Evolutionary conservation across 164 flowering plant genomes (phyloP).

Genomic region (Sextonia rubra): DNA sequence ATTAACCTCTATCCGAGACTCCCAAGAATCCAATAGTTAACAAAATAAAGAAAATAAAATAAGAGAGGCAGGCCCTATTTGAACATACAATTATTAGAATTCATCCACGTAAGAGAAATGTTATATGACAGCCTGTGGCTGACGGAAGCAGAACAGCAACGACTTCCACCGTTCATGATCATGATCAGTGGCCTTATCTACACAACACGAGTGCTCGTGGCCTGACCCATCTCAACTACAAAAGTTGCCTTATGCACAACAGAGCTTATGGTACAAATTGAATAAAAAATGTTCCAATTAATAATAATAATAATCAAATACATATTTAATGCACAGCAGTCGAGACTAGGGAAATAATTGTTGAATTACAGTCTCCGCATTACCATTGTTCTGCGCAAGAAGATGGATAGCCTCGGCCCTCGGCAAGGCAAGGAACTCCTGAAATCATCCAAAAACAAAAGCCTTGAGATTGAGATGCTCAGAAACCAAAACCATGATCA

Average conservation of each 20-base stretch:
- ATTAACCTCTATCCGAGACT: too few relatives aligned
- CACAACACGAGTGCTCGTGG: too few relatives aligned
- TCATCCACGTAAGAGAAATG: too few relatives aligned
- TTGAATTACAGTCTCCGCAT: slow-evolving; percentile 93
- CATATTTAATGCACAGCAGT: background rate
- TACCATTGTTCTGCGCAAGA: slow-evolving; percentile 83
- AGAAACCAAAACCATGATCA: background rate
- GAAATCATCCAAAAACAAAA: slow-evolving; percentile 19
- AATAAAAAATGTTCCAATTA: slow-evolving; percentile 17
- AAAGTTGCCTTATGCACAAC: background rate
- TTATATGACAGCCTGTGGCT: too few relatives aligned
- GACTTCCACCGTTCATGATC: too few relatives aligned
- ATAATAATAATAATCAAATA: background rate
- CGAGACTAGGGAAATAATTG: slow-evolving; percentile 62
- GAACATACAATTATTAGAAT: too few relatives aligned
- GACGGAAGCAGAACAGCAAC: too few relatives aligned
- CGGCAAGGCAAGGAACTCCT: slow-evolving; percentile 98
- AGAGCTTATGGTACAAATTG: slow-evolving; percentile 14
- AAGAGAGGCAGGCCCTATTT: too few relatives aligned
- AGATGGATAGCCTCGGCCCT: slow-evolving; percentile 98
- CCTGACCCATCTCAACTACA: background rate
- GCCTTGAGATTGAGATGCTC: background rate
- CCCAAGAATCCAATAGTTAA: too few relatives aligned
- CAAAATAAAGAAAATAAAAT: too few relatives aligned
- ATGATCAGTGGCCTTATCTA: too few relatives aligned